Percentiles rank a stretch among this genome's conserved stretches.
Evolutionary conservation across 768 basidiomycete genomes (phyloP).

Genomic region (Mrakia hoshinonis): DNA sequence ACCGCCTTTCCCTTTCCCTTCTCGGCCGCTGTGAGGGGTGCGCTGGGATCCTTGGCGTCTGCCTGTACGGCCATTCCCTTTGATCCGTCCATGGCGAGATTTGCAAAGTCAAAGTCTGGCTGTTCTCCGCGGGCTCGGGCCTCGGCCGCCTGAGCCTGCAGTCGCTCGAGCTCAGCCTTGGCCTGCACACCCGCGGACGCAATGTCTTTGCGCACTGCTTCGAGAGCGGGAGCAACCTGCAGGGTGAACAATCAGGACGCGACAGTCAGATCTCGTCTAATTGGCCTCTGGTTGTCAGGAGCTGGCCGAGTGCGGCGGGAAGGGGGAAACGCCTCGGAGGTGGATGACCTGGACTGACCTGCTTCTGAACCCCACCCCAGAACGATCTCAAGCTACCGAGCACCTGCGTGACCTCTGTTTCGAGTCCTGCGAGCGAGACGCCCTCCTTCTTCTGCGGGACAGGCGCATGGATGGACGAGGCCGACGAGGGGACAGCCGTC

Average conservation of each 20-base stretch:
- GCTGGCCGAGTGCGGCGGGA: too few species aligned
- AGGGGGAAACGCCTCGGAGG: background rate
- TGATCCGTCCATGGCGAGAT: constrained; percentile 12
- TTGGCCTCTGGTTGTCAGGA: too few species aligned
- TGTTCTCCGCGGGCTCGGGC: constrained; percentile 11
- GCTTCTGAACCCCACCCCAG: constrained; percentile 27
- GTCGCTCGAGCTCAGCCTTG: constrained; percentile 24
- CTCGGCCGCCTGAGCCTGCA: constrained; percentile 26
- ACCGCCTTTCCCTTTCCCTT: constrained; percentile 36
- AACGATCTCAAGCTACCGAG: constrained; percentile 17
- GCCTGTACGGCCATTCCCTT: background rate
- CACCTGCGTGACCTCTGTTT: constrained; percentile 25
- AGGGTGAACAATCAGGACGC: background rate
- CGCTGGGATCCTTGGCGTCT: background rate
- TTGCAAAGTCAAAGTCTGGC: constrained; percentile 16
- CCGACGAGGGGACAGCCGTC: background rate
- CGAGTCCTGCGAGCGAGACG: constrained; percentile 17
- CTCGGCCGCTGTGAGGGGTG: background rate
- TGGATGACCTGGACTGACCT: constrained; percentile 12
- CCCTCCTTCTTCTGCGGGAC: constrained; percentile 16
- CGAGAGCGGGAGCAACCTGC: constrained; percentile 27
- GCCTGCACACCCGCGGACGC: constrained; percentile 20
- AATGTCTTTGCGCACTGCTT: constrained; percentile 26
- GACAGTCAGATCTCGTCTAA: background rate
- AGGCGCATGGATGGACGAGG: background rate